Conservation (phyloP, 306 rosid species). For the Malus asiatica region DNA sequence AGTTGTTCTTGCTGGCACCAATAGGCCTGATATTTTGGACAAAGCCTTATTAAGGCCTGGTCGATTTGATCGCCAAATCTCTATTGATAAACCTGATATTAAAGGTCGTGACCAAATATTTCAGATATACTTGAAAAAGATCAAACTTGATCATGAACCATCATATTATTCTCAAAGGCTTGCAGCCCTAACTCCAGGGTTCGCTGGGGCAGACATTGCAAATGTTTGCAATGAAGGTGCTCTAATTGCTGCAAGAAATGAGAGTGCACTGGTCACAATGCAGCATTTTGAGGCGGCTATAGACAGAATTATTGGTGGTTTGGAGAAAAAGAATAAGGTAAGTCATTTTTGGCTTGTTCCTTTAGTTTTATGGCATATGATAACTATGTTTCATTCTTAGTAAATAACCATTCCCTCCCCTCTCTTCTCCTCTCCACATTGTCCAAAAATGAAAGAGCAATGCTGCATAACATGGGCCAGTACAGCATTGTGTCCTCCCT, state of each 20-base stretch:
- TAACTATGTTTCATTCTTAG: not conserved
- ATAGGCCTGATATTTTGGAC: constrained; percentile 94
- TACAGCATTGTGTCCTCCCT: not conserved
- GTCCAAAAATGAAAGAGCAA: not conserved
- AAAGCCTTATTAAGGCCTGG: constrained; percentile 92
- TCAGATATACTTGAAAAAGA: constrained; percentile 71
- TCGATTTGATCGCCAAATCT: constrained; percentile 81
- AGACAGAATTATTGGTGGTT: constrained; percentile 91
- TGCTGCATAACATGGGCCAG: not conserved
- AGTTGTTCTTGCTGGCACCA: constrained; percentile 97
- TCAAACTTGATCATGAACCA: constrained; percentile 84
- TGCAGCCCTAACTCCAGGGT: constrained; percentile 97
- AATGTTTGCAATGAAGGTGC: constrained; percentile 98
- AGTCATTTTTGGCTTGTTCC: not conserved
- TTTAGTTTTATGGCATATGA: not conserved
- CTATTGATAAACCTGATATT: constrained; percentile 80
- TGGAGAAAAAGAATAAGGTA: constrained; percentile 98
- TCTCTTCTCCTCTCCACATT: not conserved
- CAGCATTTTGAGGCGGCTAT: constrained; percentile 81
- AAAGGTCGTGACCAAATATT: constrained; percentile 89
- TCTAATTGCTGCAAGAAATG: constrained; percentile 82
- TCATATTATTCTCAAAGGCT: constrained; percentile 83
- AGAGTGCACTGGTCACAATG: constrained; percentile 56
- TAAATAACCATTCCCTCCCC: not conserved
- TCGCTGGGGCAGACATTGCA: constrained; percentile 99